phyloP scores from a whole-genome alignment of 768 basidiomycete genomes.

The Lactarius sanguifluus region DNA sequence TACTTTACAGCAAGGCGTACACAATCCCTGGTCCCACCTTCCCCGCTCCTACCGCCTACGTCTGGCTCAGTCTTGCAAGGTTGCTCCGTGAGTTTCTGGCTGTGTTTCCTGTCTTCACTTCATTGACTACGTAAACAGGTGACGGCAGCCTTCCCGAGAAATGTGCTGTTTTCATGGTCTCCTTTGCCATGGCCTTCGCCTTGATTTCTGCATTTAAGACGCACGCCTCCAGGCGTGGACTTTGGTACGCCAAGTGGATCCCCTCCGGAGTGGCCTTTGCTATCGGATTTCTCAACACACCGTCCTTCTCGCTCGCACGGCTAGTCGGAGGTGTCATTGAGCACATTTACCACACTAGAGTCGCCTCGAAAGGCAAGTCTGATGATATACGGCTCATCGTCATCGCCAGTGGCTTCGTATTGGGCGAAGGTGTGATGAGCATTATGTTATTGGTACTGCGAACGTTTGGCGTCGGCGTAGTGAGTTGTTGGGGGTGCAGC shows the following conservation, averaged over 20 bases:
- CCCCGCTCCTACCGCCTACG: slow-evolving; percentile 92
- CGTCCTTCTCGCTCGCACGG: slow-evolving; percentile 90
- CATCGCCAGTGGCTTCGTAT: slow-evolving; percentile 91
- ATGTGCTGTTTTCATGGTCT: slow-evolving; percentile 73
- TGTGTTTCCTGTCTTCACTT: background rate
- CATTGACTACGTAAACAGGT: slow-evolving; percentile 47
- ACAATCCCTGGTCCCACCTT: slow-evolving; percentile 92
- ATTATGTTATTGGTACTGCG: slow-evolving; percentile 73
- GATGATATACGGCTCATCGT: slow-evolving; percentile 77
- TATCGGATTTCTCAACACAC: slow-evolving; percentile 94
- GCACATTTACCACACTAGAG: slow-evolving; percentile 56
- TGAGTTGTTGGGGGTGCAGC: slow-evolving; percentile 86
- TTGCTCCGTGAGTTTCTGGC: slow-evolving; percentile 58
- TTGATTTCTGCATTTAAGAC: slow-evolving; percentile 66
- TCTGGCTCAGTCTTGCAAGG: slow-evolving; percentile 82
- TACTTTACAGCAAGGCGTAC: slow-evolving; percentile 85
- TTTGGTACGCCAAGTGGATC: slow-evolving; percentile 70
- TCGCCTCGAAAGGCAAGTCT: slow-evolving; percentile 47
- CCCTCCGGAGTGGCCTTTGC: slow-evolving; percentile 95
- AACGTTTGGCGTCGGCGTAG: slow-evolving; percentile 69
- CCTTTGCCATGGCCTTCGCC: slow-evolving; percentile 72
- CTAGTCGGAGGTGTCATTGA: slow-evolving; percentile 86
- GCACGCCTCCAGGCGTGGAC: slow-evolving; percentile 48
- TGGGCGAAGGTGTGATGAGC: slow-evolving; percentile 92
- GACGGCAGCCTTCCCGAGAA: slow-evolving; percentile 81